Percentiles rank a stretch among this genome's conserved stretches.
phyloP scores from a whole-genome alignment of 2,329 filamentous ascomycete species.

The Scopulariopsis brevicaulis region DNA sequence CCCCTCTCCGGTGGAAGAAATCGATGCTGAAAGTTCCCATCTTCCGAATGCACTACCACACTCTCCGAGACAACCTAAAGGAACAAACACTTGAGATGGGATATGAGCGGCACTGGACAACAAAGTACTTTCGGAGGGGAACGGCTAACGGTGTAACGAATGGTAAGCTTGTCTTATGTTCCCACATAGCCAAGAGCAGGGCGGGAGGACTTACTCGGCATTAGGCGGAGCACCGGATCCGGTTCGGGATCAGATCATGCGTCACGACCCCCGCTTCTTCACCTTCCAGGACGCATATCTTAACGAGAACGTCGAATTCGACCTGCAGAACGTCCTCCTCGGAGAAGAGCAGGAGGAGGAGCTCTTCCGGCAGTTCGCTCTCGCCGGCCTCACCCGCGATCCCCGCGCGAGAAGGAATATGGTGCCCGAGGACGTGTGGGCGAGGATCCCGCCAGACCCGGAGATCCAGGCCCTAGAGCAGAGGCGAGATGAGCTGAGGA shows the following conservation, averaged over 20 bases:
- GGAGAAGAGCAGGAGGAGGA: conserved; percentile 11
- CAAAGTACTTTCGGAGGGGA: neutral
- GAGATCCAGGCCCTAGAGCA: conserved; percentile 14
- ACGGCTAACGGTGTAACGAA: neutral
- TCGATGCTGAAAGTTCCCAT: conserved; percentile 14
- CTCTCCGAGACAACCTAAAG: conserved; percentile 15
- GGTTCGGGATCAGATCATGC: conserved; percentile 17
- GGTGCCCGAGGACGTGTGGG: conserved; percentile 16
- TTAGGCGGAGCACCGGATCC: conserved; percentile 13
- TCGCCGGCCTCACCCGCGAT: too few species aligned
- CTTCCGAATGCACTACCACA: conserved; percentile 15
- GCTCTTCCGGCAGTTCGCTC: conserved; percentile 12
- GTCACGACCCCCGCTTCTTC: conserved; percentile 13
- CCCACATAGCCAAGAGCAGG: neutral
- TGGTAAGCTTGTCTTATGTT: neutral
- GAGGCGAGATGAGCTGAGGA: conserved; percentile 12
- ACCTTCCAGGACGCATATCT: conserved; percentile 17
- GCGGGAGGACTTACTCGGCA: neutral
- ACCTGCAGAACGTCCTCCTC: conserved; percentile 17
- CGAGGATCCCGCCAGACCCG: conserved; percentile 12
- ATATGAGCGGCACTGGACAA: conserved; percentile 9
- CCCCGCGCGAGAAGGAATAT: conserved; percentile 15
- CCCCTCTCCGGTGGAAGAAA: conserved; percentile 14
- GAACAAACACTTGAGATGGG: conserved; percentile 13
- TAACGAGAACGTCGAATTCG: conserved; percentile 16